Percentiles rank a stretch among this genome's conserved stretches.
Conservation (phyloP, 192 early-diverging fungal genomes). For the Backusella tuberculispora region DNA sequence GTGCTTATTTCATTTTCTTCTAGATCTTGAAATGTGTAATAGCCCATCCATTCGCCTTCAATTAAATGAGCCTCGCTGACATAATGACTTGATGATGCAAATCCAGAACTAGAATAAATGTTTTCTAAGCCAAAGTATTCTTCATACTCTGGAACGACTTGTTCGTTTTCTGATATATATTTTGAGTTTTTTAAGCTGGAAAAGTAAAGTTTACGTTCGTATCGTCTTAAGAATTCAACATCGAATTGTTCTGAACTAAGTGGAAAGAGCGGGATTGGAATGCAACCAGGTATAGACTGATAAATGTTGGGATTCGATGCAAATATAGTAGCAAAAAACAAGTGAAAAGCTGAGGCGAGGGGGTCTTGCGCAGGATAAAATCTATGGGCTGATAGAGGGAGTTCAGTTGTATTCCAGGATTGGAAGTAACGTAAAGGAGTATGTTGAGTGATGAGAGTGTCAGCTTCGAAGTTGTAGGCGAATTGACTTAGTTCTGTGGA, state of each 20-base stretch:
- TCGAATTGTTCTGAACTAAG: conserved; percentile 35
- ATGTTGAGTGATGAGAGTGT: conserved; percentile 26
- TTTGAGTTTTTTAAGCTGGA: conserved; percentile 2
- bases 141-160: background rate
- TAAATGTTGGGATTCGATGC: conserved; percentile 37
- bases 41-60: conserved; percentile 47
- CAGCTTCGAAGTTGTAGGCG: conserved; percentile 40
- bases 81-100: conserved; percentile 29
- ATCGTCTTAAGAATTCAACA: conserved; percentile 40
- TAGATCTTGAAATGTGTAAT: conserved; percentile 41
- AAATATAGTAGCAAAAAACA: conserved; percentile 45
- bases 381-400: conserved; percentile 6
- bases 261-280: conserved; percentile 35
- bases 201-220: conserved; percentile 33
- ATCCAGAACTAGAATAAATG: conserved; percentile 32
- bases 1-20: conserved; percentile 20
- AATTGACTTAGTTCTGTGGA: conserved; percentile 33
- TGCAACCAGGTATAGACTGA: conserved; percentile 33
- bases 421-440: conserved; percentile 29
- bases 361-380: conserved; percentile 42
- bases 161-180: conserved; percentile 15
- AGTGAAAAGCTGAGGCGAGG: conserved; percentile 35
- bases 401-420: conserved; percentile 17
- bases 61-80: conserved; percentile 42
- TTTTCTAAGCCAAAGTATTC: conserved; percentile 7